A percentile compares a stretch with the other conserved stretches of the same genome.
Conservation (phyloP, 345 rosid genomes). For the Arabidopsis suecica region DNA sequence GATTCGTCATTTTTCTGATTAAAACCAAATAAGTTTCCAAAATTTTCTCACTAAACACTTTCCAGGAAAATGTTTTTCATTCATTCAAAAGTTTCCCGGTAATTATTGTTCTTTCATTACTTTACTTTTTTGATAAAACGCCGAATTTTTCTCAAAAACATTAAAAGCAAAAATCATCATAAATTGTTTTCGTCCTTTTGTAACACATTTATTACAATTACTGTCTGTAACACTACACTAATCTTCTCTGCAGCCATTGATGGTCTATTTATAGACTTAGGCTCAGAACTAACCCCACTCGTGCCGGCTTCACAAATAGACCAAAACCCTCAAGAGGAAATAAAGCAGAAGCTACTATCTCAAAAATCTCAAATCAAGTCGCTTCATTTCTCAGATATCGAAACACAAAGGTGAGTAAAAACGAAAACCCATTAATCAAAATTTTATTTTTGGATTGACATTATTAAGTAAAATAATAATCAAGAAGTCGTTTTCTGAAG, state of each 20-base stretch:
- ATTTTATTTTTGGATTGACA: background rate
- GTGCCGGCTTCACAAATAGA: conserved; percentile 42
- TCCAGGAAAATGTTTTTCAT: conserved; percentile 12
- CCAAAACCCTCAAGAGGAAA: background rate
- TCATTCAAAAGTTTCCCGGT: conserved; percentile 21
- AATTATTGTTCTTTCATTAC: conserved; percentile 18
- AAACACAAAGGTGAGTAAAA: conserved; percentile 17
- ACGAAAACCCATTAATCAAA: background rate
- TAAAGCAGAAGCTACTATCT: background rate
- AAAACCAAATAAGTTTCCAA: conserved; percentile 1
- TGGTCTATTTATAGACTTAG: conserved; percentile 43
- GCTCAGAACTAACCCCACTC: conserved; percentile 40
- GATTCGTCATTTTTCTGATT: conserved; percentile 27
- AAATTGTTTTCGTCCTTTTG: background rate
- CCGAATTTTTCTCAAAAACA: conserved; percentile 7
- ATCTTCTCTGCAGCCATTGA: conserved; percentile 38
- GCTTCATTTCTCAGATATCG: conserved; percentile 26
- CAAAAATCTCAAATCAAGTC: background rate
- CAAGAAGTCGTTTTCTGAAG: conserved; percentile 15
- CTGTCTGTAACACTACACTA: conserved; percentile 28
- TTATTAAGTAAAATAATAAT: background rate
- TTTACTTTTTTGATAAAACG: conserved; percentile 19
- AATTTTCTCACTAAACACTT: conserved; percentile 10
- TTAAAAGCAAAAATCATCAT: conserved; percentile 25
- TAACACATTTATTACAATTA: conserved; percentile 27